These are phyloP conservation scores for Vaccinium macrocarpon DNA, from an alignment of 148 eudicot species.

Conservation along the genomic window DNA sequence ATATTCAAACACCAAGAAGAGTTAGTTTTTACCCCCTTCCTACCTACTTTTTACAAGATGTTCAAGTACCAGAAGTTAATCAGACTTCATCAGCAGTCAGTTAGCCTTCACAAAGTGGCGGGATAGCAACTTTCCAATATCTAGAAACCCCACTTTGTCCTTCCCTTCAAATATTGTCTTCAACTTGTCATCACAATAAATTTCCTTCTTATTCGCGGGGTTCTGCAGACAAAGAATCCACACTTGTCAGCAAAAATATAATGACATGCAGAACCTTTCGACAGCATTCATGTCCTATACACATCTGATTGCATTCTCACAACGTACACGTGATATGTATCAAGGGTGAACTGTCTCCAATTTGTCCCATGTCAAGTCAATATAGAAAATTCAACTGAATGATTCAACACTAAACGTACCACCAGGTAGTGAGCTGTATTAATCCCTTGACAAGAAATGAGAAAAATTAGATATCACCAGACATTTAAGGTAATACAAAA, in stretches of 20 bases:
- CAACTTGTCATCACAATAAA: conserved; percentile 27
- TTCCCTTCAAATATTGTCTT: conserved; percentile 30
- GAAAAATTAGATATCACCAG: neutral
- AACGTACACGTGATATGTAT: neutral
- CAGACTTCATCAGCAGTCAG: conserved; percentile 2
- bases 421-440: neutral
- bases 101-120: conserved; percentile 23
- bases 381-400: neutral
- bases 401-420: neutral
- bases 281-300: neutral
- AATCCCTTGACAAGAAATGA: neutral
- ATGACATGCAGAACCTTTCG: neutral
- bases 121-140: conserved; percentile 25
- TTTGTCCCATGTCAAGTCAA: no score
- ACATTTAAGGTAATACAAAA: neutral
- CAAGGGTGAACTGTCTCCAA: neutral
- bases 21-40: neutral
- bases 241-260: neutral
- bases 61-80: neutral
- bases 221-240: conserved; percentile 7
- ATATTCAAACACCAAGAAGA: neutral
- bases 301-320: neutral
- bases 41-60: conserved; percentile 8
- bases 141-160: conserved; percentile 24
- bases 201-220: conserved; percentile 24